A percentile compares a stretch with the other conserved stretches of the same genome.
Conservation (phyloP, 805 yeast genomes). For the Yarrowia deformans region DNA sequence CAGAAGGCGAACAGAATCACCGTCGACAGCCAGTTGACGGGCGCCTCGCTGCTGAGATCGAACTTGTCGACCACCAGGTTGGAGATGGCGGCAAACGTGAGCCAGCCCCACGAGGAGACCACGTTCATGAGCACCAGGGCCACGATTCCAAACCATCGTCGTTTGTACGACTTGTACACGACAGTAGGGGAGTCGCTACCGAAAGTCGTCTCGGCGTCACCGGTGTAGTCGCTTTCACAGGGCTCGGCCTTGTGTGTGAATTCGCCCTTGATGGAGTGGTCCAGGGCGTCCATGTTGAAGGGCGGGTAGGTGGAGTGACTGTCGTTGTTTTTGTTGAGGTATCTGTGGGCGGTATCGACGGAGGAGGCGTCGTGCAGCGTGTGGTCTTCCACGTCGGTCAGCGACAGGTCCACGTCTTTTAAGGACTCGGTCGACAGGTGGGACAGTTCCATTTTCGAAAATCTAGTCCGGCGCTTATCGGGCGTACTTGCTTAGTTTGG, state of each 20-base stretch:
- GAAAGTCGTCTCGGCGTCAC: conserved; percentile 28
- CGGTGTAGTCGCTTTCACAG: conserved; percentile 8
- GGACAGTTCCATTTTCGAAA: conserved; percentile 15
- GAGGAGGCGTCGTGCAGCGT: conserved; percentile 25
- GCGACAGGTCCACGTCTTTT: conserved; percentile 37
- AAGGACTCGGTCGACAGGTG: conserved; percentile 34
- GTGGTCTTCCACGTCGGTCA: conserved; percentile 21
- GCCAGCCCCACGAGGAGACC: conserved; percentile 50
- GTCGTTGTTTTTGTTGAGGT: conserved; percentile 8
- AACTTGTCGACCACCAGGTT: conserved; percentile 45
- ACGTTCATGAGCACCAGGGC: conserved; percentile 47
- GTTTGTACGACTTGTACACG: conserved; percentile 46
- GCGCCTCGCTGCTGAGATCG: conserved; percentile 44
- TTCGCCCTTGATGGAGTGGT: conserved; percentile 12
- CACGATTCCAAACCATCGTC: conserved; percentile 50
- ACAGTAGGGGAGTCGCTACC: neutral
- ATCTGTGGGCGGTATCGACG: conserved; percentile 26
- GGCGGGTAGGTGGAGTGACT: conserved; percentile 18
- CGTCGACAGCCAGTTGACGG: conserved; percentile 50
- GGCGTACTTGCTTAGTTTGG: conserved; percentile 21
- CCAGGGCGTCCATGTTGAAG: conserved; percentile 27
- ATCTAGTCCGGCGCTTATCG: conserved; percentile 9
- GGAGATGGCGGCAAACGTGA: conserved; percentile 49
- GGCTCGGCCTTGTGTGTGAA: conserved; percentile 16
- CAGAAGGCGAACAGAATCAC: conserved; percentile 48